phyloP scores from a whole-genome alignment of 495 filamentous ascomycete species.

The Annulohypoxylon maeteangense region DNA sequence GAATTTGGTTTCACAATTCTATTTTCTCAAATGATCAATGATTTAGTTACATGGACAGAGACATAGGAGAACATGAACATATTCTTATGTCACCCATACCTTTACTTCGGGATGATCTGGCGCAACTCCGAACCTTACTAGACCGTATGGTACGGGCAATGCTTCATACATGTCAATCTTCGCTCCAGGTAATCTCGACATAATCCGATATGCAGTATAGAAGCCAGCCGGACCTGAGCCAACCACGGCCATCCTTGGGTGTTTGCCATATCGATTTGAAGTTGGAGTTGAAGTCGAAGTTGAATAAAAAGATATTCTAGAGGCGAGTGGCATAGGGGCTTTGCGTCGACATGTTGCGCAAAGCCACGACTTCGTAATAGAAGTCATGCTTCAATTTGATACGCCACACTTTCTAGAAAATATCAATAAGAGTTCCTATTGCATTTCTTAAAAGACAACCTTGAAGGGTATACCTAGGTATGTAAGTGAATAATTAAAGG shows the following conservation, averaged over 20 bases:
- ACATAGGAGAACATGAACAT: no score
- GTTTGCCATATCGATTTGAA: slow-evolving; percentile 56
- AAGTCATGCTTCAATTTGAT: slow-evolving; percentile 27
- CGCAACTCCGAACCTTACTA: slow-evolving; percentile 93
- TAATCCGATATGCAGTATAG: slow-evolving; percentile 87
- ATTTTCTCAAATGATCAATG: slow-evolving; percentile 3
- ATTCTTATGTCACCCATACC: slow-evolving; percentile 59
- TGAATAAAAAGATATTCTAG: slow-evolving; percentile 38
- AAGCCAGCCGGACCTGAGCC: slow-evolving; percentile 97
- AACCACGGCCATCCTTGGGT: slow-evolving; percentile 84
- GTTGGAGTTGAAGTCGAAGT: slow-evolving; percentile 42
- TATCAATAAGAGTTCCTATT: neutral
- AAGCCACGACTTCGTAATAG: slow-evolving; percentile 41
- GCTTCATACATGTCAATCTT: slow-evolving; percentile 96
- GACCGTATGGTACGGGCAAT: slow-evolving; percentile 89
- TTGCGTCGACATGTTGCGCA: slow-evolving; percentile 41
- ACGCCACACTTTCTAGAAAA: neutral
- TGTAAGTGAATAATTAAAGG: neutral
- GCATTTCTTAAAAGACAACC: slow-evolving; percentile 7
- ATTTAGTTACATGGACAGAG: neutral
- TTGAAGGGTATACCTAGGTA: neutral
- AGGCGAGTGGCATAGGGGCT: slow-evolving; percentile 16
- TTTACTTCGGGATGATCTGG: slow-evolving; percentile 99
- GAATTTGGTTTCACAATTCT: slow-evolving; percentile 97
- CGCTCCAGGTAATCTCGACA: slow-evolving; percentile 75